These are phyloP conservation scores for Monilinia laxa DNA, from an alignment of 2,329 filamentous ascomycete genomes.

Conservation along the genomic window DNA sequence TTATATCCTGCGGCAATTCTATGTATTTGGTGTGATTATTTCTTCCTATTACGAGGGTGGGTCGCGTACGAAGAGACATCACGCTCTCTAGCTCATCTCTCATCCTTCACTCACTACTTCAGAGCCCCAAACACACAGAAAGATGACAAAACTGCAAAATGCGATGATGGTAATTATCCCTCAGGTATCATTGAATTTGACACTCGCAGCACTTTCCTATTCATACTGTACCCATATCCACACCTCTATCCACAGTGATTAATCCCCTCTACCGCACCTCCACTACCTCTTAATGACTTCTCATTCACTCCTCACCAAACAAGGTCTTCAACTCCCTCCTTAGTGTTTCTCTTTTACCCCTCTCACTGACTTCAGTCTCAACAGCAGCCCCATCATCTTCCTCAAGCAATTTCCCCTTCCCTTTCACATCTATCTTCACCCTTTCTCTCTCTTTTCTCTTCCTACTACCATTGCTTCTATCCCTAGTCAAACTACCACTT, in stretches of 20 bases:
- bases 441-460: constrained; percentile 17
- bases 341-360: constrained; percentile 29
- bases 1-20: no score
- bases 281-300: not conserved
- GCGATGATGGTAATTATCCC: not conserved
- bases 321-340: constrained; percentile 32
- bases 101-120: no score
- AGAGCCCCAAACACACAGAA: no score
- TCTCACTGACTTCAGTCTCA: constrained; percentile 11
- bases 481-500: constrained; percentile 2
- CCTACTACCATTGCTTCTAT: constrained; percentile 4
- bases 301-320: constrained; percentile 29
- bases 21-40: no score
- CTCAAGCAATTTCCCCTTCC: constrained; percentile 5
- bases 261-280: no score
- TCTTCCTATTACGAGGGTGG: no score
- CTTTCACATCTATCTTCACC: not conserved
- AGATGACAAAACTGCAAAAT: not conserved
- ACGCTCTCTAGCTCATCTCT: no score
- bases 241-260: not conserved
- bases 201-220: constrained; percentile 10
- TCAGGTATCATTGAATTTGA: not conserved
- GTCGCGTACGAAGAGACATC: no score
- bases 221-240: not conserved
- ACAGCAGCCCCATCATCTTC: not conserved